A percentile compares a stretch with the other conserved stretches of the same genome.
phyloP scores from a whole-genome alignment of 75 land plant species.

The Larix kaempferi region DNA sequence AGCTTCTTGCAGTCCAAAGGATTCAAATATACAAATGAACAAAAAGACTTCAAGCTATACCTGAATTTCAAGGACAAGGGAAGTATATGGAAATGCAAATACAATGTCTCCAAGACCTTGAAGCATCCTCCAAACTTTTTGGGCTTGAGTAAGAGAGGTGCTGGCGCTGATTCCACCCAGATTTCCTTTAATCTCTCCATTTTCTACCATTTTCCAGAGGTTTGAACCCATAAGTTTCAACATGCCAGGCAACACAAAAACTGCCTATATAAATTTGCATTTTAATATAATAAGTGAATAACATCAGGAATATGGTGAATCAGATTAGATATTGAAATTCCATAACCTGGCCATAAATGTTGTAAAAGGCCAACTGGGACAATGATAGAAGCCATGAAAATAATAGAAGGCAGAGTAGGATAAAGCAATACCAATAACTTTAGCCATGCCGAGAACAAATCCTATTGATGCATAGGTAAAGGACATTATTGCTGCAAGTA shows the following conservation, averaged over 20 bases:
- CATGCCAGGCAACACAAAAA: background rate
- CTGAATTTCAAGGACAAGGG: conserved; percentile 39
- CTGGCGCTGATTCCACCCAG: conserved; percentile 1
- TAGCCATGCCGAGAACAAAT: conserved; percentile 64
- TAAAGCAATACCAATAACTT: conserved; percentile 19
- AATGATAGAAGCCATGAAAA: background rate
- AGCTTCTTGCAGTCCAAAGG: background rate
- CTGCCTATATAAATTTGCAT: background rate
- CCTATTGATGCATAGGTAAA: conserved; percentile 52
- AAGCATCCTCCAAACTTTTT: conserved; percentile 22
- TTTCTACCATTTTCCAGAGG: background rate
- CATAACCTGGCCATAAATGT: background rate
- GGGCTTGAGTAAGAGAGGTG: background rate
- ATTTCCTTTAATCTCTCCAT: conserved; percentile 5
- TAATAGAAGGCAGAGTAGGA: background rate
- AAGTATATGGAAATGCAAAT: conserved; percentile 37
- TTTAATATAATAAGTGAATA: too few species aligned
- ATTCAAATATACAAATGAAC: background rate
- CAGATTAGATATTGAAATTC: background rate
- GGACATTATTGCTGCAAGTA: conserved; percentile 28
- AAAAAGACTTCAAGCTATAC: background rate
- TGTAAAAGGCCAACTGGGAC: background rate
- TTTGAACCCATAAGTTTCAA: background rate
- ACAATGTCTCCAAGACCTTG: conserved; percentile 40
- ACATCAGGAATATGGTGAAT: background rate